phyloP scores from a whole-genome alignment of 2,329 filamentous ascomycete species.

The Aspergillus sp. region DNA sequence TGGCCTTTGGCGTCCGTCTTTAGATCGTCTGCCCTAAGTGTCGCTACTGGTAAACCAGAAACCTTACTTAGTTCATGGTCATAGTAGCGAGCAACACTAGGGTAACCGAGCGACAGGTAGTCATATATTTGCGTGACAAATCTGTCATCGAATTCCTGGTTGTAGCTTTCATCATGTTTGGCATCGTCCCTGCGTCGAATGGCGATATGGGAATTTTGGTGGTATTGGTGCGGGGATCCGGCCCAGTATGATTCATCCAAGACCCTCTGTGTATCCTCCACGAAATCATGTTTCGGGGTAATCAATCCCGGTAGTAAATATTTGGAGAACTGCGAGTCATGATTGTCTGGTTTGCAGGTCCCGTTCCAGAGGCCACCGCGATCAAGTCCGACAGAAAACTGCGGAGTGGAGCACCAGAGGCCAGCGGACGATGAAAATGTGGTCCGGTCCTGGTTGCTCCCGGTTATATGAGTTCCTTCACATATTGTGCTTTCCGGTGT shows the following conservation, averaged over 20 bases:
- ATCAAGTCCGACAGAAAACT: constrained; percentile 38
- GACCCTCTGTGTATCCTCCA: not conserved
- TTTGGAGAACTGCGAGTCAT: constrained; percentile 13
- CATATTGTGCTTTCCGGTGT: constrained; percentile 84
- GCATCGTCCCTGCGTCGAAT: not conserved
- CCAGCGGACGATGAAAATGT: constrained; percentile 56
- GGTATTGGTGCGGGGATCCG: not conserved
- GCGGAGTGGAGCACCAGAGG: constrained; percentile 76
- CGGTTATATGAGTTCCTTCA: constrained; percentile 65
- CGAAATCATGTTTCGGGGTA: constrained; percentile 18
- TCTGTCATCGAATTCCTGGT: constrained; percentile 71
- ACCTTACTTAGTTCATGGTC: constrained; percentile 86
- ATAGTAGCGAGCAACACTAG: constrained; percentile 76
- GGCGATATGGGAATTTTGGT: not conserved
- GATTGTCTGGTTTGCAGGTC: constrained; percentile 33
- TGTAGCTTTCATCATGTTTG: constrained; percentile 47
- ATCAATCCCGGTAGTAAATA: constrained; percentile 24
- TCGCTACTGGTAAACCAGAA: constrained; percentile 65
- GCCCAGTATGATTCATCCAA: not conserved
- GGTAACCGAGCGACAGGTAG: constrained; percentile 90
- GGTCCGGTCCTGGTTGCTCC: constrained; percentile 49
- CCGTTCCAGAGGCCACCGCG: constrained; percentile 45
- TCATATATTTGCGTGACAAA: constrained; percentile 98
- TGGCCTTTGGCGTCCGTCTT: constrained; percentile 69
- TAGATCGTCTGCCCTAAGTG: constrained; percentile 71